Evolutionary conservation across 2,329 filamentous ascomycete genomes (phyloP).

Genomic region (Cadophora sp.): DNA sequence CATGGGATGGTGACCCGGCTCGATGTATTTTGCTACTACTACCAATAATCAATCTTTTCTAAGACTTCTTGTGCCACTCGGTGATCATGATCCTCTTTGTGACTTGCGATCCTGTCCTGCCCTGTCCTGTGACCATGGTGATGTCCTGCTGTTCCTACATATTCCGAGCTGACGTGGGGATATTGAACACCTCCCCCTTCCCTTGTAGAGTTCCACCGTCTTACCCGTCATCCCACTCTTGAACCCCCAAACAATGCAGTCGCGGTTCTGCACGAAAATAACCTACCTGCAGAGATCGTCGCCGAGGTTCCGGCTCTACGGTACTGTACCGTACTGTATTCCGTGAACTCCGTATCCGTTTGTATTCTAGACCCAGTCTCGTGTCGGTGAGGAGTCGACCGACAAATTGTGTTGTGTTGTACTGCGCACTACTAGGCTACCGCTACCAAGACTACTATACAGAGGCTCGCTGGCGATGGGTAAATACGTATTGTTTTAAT

Average conservation of each 20-base stretch:
- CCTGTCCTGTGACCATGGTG: background rate
- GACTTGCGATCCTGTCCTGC: background rate
- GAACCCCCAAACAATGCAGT: background rate
- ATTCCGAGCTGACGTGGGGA: conserved; percentile 12
- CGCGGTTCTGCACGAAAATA: too few relatives aligned
- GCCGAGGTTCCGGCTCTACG: too few relatives aligned
- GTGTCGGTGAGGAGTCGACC: too few relatives aligned
- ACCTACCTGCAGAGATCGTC: too few relatives aligned
- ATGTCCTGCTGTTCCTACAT: background rate
- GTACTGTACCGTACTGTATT: too few relatives aligned
- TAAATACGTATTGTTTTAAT: too few relatives aligned
- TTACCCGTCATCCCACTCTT: conserved; percentile 2
- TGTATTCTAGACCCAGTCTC: too few relatives aligned
- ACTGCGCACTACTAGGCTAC: too few relatives aligned
- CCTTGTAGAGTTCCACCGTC: background rate
- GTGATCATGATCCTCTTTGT: background rate
- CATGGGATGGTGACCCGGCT: conserved; percentile 42
- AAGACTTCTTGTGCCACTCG: background rate
- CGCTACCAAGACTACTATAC: too few relatives aligned
- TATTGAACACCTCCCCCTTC: background rate
- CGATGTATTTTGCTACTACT: conserved; percentile 21
- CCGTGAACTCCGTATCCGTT: too few relatives aligned
- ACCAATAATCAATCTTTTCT: conserved; percentile 20
- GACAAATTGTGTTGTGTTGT: too few relatives aligned
- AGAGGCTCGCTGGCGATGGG: too few relatives aligned